Evolutionary conservation across 2,329 filamentous ascomycete genomes (phyloP).

Genomic region (Monilinia fructigena): DNA sequence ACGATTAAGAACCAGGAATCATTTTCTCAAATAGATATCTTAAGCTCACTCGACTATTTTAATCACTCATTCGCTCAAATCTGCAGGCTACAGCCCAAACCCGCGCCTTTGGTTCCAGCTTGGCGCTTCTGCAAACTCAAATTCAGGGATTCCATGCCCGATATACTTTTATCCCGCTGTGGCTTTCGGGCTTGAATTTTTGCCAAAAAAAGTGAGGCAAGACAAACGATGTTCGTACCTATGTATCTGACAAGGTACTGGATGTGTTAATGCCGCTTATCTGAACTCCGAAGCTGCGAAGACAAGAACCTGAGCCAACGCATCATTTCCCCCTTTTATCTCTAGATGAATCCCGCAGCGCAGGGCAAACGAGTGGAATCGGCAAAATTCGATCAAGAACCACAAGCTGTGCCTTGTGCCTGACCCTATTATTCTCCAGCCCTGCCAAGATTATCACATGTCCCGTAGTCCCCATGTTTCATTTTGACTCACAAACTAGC

Average conservation of each 20-base stretch:
- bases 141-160: background rate
- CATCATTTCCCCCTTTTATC: background rate
- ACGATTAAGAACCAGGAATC: background rate
- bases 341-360: background rate
- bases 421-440: background rate
- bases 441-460: background rate
- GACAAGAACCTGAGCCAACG: background rate
- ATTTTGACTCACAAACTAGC: conserved; percentile 2
- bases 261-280: background rate
- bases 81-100: background rate
- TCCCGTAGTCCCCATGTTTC: background rate
- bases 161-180: background rate
- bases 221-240: no score
- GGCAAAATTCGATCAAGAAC: background rate
- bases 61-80: background rate
- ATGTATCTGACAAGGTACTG: no score
- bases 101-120: background rate
- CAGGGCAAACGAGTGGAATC: background rate
- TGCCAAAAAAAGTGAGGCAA: no score
- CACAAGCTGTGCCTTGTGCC: background rate
- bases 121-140: conserved; percentile 1
- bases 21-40: no score
- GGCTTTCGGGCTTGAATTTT: background rate
- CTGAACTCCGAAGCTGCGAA: background rate
- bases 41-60: no score